phyloP scores from a whole-genome alignment of 331 rosid species.

The Erythrophleum ivorense region DNA sequence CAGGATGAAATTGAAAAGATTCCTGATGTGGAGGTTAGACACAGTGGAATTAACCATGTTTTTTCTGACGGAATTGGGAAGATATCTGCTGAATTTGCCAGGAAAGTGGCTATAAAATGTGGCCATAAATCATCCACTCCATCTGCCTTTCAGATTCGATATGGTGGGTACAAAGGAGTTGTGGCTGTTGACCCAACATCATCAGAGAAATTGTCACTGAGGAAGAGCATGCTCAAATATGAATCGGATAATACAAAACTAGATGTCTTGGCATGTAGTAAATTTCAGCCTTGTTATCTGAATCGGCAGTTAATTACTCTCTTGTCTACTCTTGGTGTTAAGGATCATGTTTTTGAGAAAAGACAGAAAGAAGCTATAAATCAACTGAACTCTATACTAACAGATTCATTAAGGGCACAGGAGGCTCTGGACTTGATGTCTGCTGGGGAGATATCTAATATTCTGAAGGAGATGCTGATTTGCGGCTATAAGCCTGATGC shows the following conservation, averaged over 20 bases:
- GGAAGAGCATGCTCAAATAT: slow-evolving; percentile 80
- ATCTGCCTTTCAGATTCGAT: slow-evolving; percentile 89
- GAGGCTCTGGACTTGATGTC: slow-evolving; percentile 77
- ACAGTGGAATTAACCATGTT: slow-evolving; percentile 44
- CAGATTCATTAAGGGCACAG: slow-evolving; percentile 64
- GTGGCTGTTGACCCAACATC: slow-evolving; percentile 85
- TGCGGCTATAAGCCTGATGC: slow-evolving; percentile 72
- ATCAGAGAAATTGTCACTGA: slow-evolving; percentile 60
- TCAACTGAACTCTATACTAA: slow-evolving; percentile 62
- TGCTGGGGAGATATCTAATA: slow-evolving; percentile 64
- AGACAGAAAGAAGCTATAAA: slow-evolving; percentile 63
- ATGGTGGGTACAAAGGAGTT: slow-evolving; percentile 89
- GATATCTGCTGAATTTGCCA: slow-evolving; percentile 68
- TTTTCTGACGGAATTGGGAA: slow-evolving; percentile 93
- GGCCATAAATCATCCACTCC: slow-evolving; percentile 49
- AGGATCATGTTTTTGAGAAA: slow-evolving; percentile 61
- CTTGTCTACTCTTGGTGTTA: slow-evolving; percentile 75
- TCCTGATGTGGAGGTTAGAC: slow-evolving; percentile 54
- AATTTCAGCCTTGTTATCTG: slow-evolving; percentile 72
- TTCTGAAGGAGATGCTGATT: slow-evolving; percentile 70
- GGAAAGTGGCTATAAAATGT: slow-evolving; percentile 67
- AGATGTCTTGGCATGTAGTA: slow-evolving; percentile 77
- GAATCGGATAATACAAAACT: slow-evolving; percentile 62
- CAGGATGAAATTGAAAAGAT: slow-evolving; percentile 57
- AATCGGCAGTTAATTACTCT: slow-evolving; percentile 79